phyloP scores from a whole-genome alignment of 1,284 basidiomycete species.

The Pisolithus thermaeus region DNA sequence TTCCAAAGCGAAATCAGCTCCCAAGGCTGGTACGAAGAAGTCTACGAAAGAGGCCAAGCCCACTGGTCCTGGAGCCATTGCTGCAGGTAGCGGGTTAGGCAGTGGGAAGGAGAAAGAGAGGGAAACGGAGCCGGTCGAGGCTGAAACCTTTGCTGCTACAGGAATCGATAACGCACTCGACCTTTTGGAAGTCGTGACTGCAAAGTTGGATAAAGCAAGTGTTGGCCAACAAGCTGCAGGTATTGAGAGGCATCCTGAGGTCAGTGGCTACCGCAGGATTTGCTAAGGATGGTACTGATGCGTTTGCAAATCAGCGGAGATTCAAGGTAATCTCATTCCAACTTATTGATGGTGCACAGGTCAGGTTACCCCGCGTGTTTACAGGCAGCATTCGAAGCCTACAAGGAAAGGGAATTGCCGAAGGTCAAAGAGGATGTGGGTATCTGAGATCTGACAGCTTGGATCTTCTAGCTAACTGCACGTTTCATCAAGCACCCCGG shows the following conservation, averaged over 20 bases:
- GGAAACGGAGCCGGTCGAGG: conserved; percentile 34
- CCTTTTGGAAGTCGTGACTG: conserved; percentile 82
- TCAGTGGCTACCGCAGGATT: conserved; percentile 33
- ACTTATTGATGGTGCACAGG: not conserved
- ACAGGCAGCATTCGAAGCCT: conserved; percentile 86
- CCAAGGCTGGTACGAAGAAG: conserved; percentile 64
- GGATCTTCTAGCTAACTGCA: conserved; percentile 9
- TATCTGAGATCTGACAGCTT: not conserved
- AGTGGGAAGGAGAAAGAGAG: conserved; percentile 25
- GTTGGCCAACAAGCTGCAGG: conserved; percentile 78
- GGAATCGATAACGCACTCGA: conserved; percentile 93
- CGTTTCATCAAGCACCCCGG: conserved; percentile 61
- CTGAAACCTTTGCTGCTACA: conserved; percentile 74
- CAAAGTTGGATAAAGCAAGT: conserved; percentile 89
- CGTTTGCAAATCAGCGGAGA: conserved; percentile 49
- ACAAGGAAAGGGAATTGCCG: conserved; percentile 85
- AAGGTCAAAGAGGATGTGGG: conserved; percentile 67
- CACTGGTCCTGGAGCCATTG: conserved; percentile 71
- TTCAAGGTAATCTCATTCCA: conserved; percentile 56
- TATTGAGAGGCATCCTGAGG: conserved; percentile 93
- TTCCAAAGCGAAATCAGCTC: conserved; percentile 57
- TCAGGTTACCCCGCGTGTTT: conserved; percentile 1
- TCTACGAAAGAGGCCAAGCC: conserved; percentile 45
- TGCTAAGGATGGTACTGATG: conserved; percentile 3
- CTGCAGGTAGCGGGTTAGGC: conserved; percentile 53